Conservation (phyloP, 2,329 filamentous ascomycete species). For the Gnomoniopsis sp. region DNA sequence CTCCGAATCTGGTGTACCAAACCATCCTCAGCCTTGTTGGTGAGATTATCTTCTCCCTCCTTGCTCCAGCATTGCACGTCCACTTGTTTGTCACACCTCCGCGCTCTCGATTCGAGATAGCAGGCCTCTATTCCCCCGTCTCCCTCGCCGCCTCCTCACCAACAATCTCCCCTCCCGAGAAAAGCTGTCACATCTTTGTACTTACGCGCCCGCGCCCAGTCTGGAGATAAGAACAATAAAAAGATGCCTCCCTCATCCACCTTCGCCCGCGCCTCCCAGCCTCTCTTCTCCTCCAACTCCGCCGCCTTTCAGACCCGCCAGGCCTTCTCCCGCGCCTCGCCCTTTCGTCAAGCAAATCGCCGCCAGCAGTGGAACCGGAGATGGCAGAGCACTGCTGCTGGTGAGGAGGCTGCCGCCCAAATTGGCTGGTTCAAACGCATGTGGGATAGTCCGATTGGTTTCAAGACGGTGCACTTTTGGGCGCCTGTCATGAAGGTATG, state of each 20-base stretch:
- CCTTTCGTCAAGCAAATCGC: conserved; percentile 38
- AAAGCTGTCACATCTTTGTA: not conserved
- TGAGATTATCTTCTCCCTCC: too few relatives aligned
- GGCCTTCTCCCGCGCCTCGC: conserved; percentile 44
- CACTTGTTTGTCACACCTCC: not conserved
- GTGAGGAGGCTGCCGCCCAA: conserved; percentile 4
- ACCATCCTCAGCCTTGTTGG: too few relatives aligned
- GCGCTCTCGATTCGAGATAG: not conserved
- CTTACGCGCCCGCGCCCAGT: not conserved
- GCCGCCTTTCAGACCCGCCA: conserved; percentile 51
- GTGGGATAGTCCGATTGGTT: conserved; percentile 76
- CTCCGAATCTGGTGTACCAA: conserved; percentile 8
- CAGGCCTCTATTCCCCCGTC: not conserved
- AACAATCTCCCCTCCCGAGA: not conserved
- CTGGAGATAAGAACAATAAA: conserved; percentile 1
- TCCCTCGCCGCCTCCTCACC: not conserved
- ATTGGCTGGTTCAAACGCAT: conserved; percentile 68
- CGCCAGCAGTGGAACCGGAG: conserved; percentile 51
- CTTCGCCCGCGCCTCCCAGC: conserved; percentile 53
- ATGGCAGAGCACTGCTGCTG: conserved; percentile 66
- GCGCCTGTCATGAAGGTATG: conserved; percentile 82
- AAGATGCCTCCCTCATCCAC: conserved; percentile 34
- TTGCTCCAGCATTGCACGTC: not conserved
- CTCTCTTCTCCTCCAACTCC: conserved; percentile 53
- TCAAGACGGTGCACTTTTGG: conserved; percentile 99